Base-by-base conservation (phyloP, 2,329 filamentous ascomycete genomes). In the Dothistroma septosporum region DNA sequence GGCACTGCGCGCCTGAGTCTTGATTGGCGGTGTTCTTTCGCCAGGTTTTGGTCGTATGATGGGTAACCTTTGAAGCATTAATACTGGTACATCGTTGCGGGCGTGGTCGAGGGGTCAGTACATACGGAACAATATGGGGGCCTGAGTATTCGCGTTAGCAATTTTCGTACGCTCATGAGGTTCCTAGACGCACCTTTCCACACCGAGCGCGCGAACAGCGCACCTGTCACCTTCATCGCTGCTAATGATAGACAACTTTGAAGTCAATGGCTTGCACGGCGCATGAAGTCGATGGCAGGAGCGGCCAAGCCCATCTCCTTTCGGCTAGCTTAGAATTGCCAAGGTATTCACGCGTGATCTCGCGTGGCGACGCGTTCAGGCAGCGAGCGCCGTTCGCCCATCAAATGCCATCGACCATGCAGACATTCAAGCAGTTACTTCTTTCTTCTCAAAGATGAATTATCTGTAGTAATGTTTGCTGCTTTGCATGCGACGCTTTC, bases 1-100 rank as follows among this genome's bases (percentile, higher is more conserved):
- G 33, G 92, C 92, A 59, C 88, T 85, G 66, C 92, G 90, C 41
- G 92, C 92, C 75, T 93, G 90, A 16, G 92, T 97, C 72, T 85
- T 87, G 75, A 97, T 92, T 12, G 91, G 88, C 44, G 84, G 85
- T 4, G 84, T 80, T 65, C 82, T 83, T 69, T 90, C 81, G 70
- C 87, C 87, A 6, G 82, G 75, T 70, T 81, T 83, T 76, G 82
- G 70, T 78, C 71, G 77, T 50, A 84, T 79, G 68, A 92, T 89
- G n/a, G 83, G 89, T 61, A 86, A 81, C 71, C 80, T 87, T 57
- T 9, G 22, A 44, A 8, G 11, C 12, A 54, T 66, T 22, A 68
- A 60, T 58, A 28, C 28, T 35, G 28, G 12, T 35, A 1, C 24
- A 2, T 32, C 19, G 10, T 52, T 11, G 24, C 19, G 49, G 14